Evolutionary conservation across 2,329 filamentous ascomycete species (phyloP).

Genomic region (Madurella fahalii): DNA sequence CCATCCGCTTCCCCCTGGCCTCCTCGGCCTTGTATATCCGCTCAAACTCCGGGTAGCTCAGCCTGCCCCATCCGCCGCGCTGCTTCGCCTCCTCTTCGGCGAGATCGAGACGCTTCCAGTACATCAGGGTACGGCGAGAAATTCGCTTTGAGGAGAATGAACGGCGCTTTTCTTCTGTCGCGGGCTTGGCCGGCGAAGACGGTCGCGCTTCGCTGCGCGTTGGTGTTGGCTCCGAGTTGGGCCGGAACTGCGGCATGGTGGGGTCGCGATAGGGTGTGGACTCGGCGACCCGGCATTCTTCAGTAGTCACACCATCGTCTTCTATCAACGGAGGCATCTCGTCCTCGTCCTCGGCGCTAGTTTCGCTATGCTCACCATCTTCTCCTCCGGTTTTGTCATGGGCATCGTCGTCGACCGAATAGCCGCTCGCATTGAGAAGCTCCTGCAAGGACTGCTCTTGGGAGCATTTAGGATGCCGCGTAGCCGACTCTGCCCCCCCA

Average conservation of each 20-base stretch:
- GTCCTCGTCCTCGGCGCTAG: constrained; percentile 8
- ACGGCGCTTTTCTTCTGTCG: neutral
- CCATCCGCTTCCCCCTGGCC: constrained; percentile 59
- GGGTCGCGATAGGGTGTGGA: constrained; percentile 46
- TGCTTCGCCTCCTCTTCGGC: constrained; percentile 65
- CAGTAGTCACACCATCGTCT: constrained; percentile 18
- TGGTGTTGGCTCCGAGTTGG: constrained; percentile 13
- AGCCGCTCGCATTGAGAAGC: constrained; percentile 43
- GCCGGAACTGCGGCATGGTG: constrained; percentile 27
- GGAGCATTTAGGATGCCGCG: constrained; percentile 20
- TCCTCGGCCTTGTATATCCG: constrained; percentile 65
- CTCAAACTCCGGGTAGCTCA: constrained; percentile 78
- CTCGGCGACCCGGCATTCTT: constrained; percentile 5
- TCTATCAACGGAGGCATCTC: constrained; percentile 7
- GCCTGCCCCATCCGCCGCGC: constrained; percentile 73
- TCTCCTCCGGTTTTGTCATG: constrained; percentile 15
- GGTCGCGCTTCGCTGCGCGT: neutral
- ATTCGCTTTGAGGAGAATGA: constrained; percentile 18
- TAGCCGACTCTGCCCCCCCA: constrained; percentile 4
- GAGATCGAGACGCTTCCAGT: constrained; percentile 55
- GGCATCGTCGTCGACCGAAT: constrained; percentile 35
- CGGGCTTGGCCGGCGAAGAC: neutral
- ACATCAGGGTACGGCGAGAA: constrained; percentile 36
- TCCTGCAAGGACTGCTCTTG: constrained; percentile 35
- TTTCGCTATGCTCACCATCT: constrained; percentile 15